A percentile compares a stretch with the other conserved stretches of the same genome.
These are phyloP conservation scores for Leccinum pellstonianum DNA, from an alignment of 768 basidiomycete species.

Conservation along the genomic window DNA sequence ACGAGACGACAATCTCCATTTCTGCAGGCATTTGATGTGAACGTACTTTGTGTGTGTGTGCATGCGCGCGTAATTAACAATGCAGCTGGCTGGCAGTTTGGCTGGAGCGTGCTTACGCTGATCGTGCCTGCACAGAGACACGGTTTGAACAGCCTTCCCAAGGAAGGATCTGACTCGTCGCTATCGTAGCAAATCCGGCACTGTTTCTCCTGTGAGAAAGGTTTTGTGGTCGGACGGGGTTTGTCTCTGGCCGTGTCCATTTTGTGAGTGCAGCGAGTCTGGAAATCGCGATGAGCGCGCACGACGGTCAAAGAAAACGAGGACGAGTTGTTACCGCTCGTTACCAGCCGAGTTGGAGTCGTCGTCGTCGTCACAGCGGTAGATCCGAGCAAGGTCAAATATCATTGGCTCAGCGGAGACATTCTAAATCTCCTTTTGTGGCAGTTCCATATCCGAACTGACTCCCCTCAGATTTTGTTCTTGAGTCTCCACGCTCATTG, in stretches of 20 bases:
- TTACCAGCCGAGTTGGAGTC: neutral
- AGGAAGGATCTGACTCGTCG: conserved; percentile 50
- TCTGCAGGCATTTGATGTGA: conserved; percentile 74
- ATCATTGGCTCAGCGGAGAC: conserved; percentile 1
- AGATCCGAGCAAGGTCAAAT: conserved; percentile 13
- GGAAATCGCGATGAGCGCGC: neutral
- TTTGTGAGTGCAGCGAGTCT: conserved; percentile 2
- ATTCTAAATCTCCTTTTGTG: neutral
- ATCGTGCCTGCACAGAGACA: conserved; percentile 71
- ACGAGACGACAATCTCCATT: conserved; percentile 64
- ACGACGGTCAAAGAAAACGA: neutral
- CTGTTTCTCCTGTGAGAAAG: conserved; percentile 51
- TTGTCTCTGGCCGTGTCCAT: conserved; percentile 18
- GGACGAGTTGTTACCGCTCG: conserved; percentile 5
- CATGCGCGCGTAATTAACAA: conserved; percentile 22
- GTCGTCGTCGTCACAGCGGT: conserved; percentile 3
- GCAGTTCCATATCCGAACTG: neutral
- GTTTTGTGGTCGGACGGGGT: neutral
- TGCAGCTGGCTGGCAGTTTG: conserved; percentile 6
- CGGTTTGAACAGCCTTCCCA: conserved; percentile 80
- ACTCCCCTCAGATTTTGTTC: neutral
- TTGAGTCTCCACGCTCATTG: neutral
- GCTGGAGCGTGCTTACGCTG: conserved; percentile 42
- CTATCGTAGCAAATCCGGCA: conserved; percentile 86
- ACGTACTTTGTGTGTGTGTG: conserved; percentile 52